Percentiles rank a stretch among this genome's conserved stretches.
These are phyloP conservation scores for Eimeria praecox DNA, from an alignment of 169 alveolate species.

Conservation along the genomic window DNA sequence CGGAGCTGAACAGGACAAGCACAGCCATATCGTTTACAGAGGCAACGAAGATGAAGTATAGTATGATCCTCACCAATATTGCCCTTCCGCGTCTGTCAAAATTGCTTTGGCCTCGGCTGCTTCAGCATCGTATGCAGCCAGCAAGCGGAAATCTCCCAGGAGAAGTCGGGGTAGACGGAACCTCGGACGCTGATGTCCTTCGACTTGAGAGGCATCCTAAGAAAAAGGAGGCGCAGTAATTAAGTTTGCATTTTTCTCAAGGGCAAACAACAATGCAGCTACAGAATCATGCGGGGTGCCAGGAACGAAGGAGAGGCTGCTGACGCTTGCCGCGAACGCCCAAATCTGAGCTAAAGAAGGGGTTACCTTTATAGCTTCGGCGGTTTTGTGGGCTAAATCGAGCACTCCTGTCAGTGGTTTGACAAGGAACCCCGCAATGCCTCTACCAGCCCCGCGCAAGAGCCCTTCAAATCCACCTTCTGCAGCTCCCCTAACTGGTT, in stretches of 20 bases:
- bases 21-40: no score
- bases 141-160: constrained; percentile 72
- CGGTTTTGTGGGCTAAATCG: constrained; percentile 87
- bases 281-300: background rate
- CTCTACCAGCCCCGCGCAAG: constrained; percentile 86
- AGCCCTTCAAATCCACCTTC: constrained; percentile 85
- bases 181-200: constrained; percentile 76
- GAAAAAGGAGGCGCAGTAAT: background rate
- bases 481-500: constrained; percentile 82
- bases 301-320: background rate
- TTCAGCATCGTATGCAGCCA: constrained; percentile 73
- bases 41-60: background rate
- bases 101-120: constrained; percentile 81
- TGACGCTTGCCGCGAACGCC: background rate
- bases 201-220: constrained; percentile 81
- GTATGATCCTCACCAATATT: constrained; percentile 77
- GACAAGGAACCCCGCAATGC: constrained; percentile 87
- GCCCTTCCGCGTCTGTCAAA: constrained; percentile 79
- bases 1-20: background rate
- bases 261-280: background rate
- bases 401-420: constrained; percentile 88
- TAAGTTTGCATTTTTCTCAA: background rate
- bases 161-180: constrained; percentile 82
- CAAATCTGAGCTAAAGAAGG: background rate
- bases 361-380: constrained; percentile 86